phyloP scores from a whole-genome alignment of 345 rosid genomes.

The Leavenworthia alabamica region DNA sequence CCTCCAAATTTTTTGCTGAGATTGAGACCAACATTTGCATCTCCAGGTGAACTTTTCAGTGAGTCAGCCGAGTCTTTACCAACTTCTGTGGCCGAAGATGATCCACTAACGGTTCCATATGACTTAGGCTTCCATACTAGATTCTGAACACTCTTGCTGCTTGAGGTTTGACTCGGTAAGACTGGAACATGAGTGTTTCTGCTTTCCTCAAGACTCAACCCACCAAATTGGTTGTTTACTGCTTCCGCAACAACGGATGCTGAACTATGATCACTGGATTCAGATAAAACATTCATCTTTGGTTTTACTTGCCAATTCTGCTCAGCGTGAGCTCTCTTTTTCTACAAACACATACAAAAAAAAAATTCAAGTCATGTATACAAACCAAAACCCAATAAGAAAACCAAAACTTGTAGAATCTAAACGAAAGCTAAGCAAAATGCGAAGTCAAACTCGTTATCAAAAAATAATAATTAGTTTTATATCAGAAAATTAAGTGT shows the following conservation, averaged over 20 bases:
- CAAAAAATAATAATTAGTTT: too few relatives aligned
- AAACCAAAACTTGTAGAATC: not conserved
- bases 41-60: slow-evolving; percentile 19
- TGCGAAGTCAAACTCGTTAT: not conserved
- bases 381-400: not conserved
- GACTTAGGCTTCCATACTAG: slow-evolving; percentile 50
- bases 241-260: slow-evolving; percentile 33
- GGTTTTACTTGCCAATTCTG: slow-evolving; percentile 35
- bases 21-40: slow-evolving; percentile 20
- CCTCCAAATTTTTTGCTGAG: slow-evolving; percentile 47
- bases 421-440: not conserved
- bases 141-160: slow-evolving; percentile 26
- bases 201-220: slow-evolving; percentile 43
- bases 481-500: not conserved
- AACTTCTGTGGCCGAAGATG: slow-evolving; percentile 22
- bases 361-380: not conserved
- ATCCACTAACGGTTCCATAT: slow-evolving; percentile 49
- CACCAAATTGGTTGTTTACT: slow-evolving; percentile 36
- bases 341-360: slow-evolving; percentile 30
- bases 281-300: slow-evolving; percentile 19
- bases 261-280: slow-evolving; percentile 18
- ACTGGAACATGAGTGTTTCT: slow-evolving; percentile 16
- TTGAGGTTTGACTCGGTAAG: slow-evolving; percentile 18
- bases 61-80: slow-evolving; percentile 14
- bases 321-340: slow-evolving; percentile 22